Evolutionary conservation across 768 basidiomycete genomes (phyloP), one percentile per base, ranked within the genome.

Genomic region (Trametes maxima): DNA sequence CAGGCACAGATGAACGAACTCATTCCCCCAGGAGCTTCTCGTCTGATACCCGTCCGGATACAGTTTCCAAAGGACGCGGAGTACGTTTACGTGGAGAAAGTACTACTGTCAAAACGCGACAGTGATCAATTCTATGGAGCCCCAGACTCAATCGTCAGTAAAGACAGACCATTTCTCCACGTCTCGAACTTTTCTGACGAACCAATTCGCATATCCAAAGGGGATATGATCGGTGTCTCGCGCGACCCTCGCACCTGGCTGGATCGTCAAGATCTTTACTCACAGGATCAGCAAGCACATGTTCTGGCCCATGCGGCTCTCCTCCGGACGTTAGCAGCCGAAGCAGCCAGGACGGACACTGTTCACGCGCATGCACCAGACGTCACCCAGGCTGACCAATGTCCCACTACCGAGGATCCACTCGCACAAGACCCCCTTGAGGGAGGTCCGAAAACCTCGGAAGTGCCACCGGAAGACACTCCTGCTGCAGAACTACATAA

Each of bases 361-460:
- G 8, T 33, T 8, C 28, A 33, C 28, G 28, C 28, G 28, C 28
- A 33, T 33, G 36, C 8, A n/a, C 5, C n/a, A 36, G 52, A 25
- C 28, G 28, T 33, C 8, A 33, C 28, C 28, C 44, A 43, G 53
- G 43, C 6, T 17, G 33, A 48, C 44, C 8, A 13, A 17, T 3
- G 36, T 21, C 40, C n/a, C 43, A 21, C 43, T 10, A 44, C 19
- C 13, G 13, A 16, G 8, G 59, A 49, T 53, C n/a, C 45, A 12
- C 19, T 57, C 13, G 59, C 52, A 22, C 68, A 70, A 5, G 64
- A 66, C 5, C 64, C 67, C 1, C 4, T 73, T 1, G 70, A 68
- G 58, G 71, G 73, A 45, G 72, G 74, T 0, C 73, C 75, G 0
- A 76, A 76, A 45, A 73, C 70, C 1, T 47, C 69, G 0, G 71